A percentile compares a stretch with the other conserved stretches of the same genome.
Evolutionary conservation across 352 stramenopile genomes (phyloP).

Genomic region (Phytophthora sp.): DNA sequence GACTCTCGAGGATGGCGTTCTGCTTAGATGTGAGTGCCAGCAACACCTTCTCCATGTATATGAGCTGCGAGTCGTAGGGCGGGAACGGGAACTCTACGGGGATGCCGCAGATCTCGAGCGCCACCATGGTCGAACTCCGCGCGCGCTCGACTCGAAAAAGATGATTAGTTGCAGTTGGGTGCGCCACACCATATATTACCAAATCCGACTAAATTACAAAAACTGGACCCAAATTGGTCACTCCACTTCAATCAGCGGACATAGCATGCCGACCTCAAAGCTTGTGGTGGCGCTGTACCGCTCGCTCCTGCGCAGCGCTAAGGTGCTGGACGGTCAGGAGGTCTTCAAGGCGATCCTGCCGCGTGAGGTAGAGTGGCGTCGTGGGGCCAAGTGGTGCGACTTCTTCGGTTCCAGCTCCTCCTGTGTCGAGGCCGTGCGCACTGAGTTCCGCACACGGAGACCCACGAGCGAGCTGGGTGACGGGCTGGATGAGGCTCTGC

Average conservation of each 20-base stretch:
- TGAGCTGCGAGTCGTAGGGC: slow-evolving; percentile 96
- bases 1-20: slow-evolving; percentile 98
- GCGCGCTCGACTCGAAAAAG: background rate
- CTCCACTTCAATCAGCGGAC: slow-evolving; percentile 17
- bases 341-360: slow-evolving; percentile 81
- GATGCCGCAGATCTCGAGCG: slow-evolving; percentile 87
- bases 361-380: slow-evolving; percentile 62
- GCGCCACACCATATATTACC: slow-evolving; percentile 4
- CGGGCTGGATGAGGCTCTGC: slow-evolving; percentile 67
- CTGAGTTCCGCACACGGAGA: slow-evolving; percentile 56
- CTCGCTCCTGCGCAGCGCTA: slow-evolving; percentile 69
- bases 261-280: slow-evolving; percentile 50
- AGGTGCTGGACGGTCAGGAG: slow-evolving; percentile 60
- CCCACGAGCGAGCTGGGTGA: slow-evolving; percentile 26
- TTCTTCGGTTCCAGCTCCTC: slow-evolving; percentile 66
- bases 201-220: background rate
- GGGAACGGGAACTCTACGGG: slow-evolving; percentile 96
- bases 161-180: slow-evolving; percentile 41
- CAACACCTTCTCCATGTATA: slow-evolving; percentile 98
- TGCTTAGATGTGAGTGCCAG: slow-evolving; percentile 88
- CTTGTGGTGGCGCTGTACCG: slow-evolving; percentile 75
- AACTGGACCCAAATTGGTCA: slow-evolving; percentile 5
- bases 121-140: slow-evolving; percentile 52
- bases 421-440: slow-evolving; percentile 56
- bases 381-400: slow-evolving; percentile 56